Conservation (phyloP, 208 protist species). For the Trypanosoma boissoni region DNA sequence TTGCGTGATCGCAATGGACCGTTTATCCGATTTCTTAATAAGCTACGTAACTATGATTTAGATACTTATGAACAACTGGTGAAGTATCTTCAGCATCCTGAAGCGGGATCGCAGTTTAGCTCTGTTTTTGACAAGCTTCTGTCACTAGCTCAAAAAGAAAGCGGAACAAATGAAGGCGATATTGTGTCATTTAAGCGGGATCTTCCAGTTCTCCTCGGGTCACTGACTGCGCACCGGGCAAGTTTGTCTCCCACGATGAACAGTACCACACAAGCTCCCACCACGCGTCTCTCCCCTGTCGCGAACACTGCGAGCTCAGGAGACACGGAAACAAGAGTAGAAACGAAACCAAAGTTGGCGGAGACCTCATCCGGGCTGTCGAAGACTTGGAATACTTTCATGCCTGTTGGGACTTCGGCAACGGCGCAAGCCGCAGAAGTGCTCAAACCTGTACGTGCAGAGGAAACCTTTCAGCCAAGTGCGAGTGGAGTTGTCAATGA, state of each 20-base stretch:
- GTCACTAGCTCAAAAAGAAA: slow-evolving; percentile 43
- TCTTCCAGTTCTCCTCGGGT: slow-evolving; percentile 41
- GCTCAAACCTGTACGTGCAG: too few species aligned
- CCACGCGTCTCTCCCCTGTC: not conserved
- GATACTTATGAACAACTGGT: slow-evolving; percentile 65
- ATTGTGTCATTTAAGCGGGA: slow-evolving; percentile 52
- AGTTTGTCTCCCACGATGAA: not conserved
- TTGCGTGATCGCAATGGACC: slow-evolving; percentile 62
- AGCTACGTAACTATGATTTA: slow-evolving; percentile 44
- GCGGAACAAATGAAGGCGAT: slow-evolving; percentile 31
- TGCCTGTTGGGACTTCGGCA: too few species aligned
- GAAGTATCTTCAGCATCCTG: slow-evolving; percentile 55
- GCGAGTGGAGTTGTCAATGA: not conserved
- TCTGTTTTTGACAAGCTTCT: slow-evolving; percentile 49
- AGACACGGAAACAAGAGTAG: too few species aligned
- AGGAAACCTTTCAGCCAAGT: not conserved
- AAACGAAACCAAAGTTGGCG: too few species aligned
- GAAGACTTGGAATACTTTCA: too few species aligned
- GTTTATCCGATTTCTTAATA: slow-evolving; percentile 68
- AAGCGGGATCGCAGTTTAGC: slow-evolving; percentile 20
- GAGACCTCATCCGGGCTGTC: too few species aligned
- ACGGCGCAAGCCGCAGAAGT: too few species aligned
- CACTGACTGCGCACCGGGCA: not conserved
- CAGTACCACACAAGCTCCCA: not conserved
- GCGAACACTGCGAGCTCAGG: too few species aligned